phyloP scores from a whole-genome alignment of 257 asterid genomes.

The Phtheirospermum japonicum region DNA sequence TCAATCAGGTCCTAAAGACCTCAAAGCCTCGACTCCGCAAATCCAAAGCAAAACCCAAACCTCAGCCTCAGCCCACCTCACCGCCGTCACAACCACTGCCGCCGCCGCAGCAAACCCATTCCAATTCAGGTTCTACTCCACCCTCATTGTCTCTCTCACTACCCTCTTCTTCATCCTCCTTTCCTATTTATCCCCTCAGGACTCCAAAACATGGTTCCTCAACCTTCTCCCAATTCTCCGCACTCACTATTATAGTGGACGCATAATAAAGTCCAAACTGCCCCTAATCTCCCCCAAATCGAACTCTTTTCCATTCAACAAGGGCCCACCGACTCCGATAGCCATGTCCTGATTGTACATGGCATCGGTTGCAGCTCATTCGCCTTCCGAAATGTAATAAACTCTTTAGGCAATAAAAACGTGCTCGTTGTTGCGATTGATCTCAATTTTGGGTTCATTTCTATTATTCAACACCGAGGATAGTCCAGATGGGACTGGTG shows the following conservation, averaged over 20 bases:
- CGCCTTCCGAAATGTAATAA: slow-evolving; percentile 51
- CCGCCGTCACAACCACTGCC: slow-evolving; percentile 30
- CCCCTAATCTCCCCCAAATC: slow-evolving; percentile 64
- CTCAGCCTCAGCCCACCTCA: slow-evolving; percentile 31
- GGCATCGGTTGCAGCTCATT: slow-evolving; percentile 84
- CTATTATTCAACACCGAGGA: too few species aligned
- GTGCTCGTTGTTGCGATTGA: slow-evolving; percentile 72
- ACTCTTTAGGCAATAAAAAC: slow-evolving; percentile 43
- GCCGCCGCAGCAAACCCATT: slow-evolving; percentile 50
- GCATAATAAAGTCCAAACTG: slow-evolving; percentile 68
- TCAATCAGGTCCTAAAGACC: too few species aligned
- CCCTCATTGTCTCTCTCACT: slow-evolving; percentile 50
- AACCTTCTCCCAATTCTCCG: slow-evolving; percentile 63
- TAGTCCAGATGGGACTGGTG: slow-evolving; percentile 37
- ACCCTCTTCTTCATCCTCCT: slow-evolving; percentile 45
- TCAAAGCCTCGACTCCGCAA: slow-evolving; percentile 43
- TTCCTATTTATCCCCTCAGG: slow-evolving; percentile 56
- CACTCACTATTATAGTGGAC: slow-evolving; percentile 66
- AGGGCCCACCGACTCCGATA: slow-evolving; percentile 50
- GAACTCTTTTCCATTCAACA: slow-evolving; percentile 70
- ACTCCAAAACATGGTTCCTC: slow-evolving; percentile 81
- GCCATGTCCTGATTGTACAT: slow-evolving; percentile 64
- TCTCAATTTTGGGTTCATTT: too few species aligned
- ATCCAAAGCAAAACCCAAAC: slow-evolving; percentile 32
- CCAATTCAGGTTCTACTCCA: slow-evolving; percentile 79